Conservation (phyloP, 225 moss, liverwort and hornwort genomes). For the Thuidium tamariscinum region DNA sequence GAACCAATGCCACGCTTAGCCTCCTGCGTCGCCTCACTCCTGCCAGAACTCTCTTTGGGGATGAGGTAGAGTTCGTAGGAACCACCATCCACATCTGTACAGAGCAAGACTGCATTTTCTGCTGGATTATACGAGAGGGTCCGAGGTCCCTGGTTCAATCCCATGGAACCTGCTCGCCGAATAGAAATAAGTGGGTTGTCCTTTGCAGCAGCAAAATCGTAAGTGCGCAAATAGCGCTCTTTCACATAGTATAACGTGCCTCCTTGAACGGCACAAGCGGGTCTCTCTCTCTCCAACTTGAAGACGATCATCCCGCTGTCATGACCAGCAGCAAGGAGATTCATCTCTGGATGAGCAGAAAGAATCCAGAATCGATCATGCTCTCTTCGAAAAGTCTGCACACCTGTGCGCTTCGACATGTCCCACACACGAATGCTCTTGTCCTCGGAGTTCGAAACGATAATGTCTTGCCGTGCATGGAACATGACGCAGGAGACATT, state of each 20-base stretch:
- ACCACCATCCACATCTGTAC: conserved; percentile 93
- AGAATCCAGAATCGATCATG: conserved; percentile 98
- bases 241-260: conserved; percentile 93
- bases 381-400: conserved; percentile 93
- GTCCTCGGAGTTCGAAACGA: conserved; percentile 96
- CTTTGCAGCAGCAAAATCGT: conserved; percentile 68
- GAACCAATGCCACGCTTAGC: conserved; percentile 86
- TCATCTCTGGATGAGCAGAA: conserved; percentile 95
- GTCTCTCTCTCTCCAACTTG: conserved; percentile 98
- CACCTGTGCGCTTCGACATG: conserved; percentile 94
- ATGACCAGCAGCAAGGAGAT: conserved; percentile 94
- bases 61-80: conserved; percentile 90
- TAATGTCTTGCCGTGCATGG: conserved; percentile 95
- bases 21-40: conserved; percentile 79
- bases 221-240: conserved; percentile 89
- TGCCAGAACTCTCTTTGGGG: conserved; percentile 83
- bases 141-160: conserved; percentile 90
- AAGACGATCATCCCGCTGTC: conserved; percentile 99
- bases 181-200: conserved; percentile 95
- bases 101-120: conserved; percentile 78
- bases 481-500: conserved; percentile 97
- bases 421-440: conserved; percentile 99
- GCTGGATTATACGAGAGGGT: conserved; percentile 96
- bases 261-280: conserved; percentile 96
- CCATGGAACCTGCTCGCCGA: conserved; percentile 75